A percentile compares a stretch with the other conserved stretches of the same genome.
phyloP scores from a whole-genome alignment of 2,329 filamentous ascomycete species.

The Penicillium sp. region DNA sequence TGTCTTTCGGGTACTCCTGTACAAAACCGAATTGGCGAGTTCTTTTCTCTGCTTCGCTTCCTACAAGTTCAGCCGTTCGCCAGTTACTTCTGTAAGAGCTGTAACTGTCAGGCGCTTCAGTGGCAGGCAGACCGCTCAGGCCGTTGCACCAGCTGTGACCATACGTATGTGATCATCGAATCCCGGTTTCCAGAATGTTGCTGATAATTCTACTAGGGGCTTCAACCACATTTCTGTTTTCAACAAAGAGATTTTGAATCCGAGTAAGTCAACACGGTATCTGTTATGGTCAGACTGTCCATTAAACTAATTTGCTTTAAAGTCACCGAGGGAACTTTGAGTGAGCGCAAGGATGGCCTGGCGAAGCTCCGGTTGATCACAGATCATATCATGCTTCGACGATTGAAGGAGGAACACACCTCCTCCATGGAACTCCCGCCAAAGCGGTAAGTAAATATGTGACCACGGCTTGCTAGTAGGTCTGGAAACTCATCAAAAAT shows the following conservation, averaged over 20 bases:
- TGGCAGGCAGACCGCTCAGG: conserved; percentile 78
- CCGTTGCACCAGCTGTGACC: conserved; percentile 71
- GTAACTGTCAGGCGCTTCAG: conserved; percentile 77
- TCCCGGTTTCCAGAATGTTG: conserved; percentile 10
- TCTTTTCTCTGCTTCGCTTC: conserved; percentile 93
- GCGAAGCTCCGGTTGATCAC: conserved; percentile 85
- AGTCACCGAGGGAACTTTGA: conserved; percentile 59
- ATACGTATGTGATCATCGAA: conserved; percentile 42
- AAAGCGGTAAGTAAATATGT: conserved; percentile 65
- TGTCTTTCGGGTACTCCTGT: conserved; percentile 93
- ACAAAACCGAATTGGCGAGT: conserved; percentile 96
- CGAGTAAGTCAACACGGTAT: conserved; percentile 47
- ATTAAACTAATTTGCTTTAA: conserved; percentile 31
- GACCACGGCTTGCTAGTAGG: too few species aligned
- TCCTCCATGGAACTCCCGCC: conserved; percentile 95
- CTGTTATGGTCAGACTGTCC: conserved; percentile 49
- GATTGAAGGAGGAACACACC: conserved; percentile 91
- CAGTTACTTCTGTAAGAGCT: conserved; percentile 91
- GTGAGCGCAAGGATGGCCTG: conserved; percentile 71
- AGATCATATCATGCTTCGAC: conserved; percentile 91
- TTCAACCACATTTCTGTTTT: conserved; percentile 79
- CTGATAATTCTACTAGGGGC: conserved; percentile 45
- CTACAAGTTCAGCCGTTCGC: conserved; percentile 87
- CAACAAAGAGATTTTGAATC: conserved; percentile 93
- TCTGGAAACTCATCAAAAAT: conserved; percentile 8